These are phyloP conservation scores for Anethum foeniculum DNA, from an alignment of 140 eudicot genomes.

Conservation along the genomic window DNA sequence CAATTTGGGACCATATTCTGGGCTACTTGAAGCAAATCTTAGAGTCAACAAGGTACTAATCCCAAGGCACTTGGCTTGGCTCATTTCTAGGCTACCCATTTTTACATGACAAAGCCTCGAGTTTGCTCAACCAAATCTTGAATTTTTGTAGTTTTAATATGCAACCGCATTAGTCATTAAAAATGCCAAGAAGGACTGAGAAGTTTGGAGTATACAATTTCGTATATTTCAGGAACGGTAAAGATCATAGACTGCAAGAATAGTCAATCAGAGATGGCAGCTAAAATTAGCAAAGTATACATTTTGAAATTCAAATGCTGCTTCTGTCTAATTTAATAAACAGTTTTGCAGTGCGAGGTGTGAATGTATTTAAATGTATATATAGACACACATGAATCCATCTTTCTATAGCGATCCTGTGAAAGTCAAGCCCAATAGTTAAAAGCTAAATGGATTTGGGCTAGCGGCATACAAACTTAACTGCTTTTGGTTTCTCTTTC, in stretches of 20 bases:
- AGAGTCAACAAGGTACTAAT: no score
- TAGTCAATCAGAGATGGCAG: background rate
- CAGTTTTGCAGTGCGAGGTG: background rate
- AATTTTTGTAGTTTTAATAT: no score
- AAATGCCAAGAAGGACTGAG: background rate
- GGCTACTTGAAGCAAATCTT: no score
- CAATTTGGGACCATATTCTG: no score
- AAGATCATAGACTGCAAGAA: background rate
- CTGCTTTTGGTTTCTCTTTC: background rate
- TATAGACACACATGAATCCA: background rate
- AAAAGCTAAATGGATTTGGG: background rate
- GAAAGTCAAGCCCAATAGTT: background rate
- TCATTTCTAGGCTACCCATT: no score
- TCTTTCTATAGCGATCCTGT: background rate
- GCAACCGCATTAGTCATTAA: background rate
- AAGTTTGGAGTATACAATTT: background rate
- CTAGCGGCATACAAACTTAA: background rate
- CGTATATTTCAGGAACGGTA: background rate
- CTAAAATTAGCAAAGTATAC: background rate
- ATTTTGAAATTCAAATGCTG: background rate
- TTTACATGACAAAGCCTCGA: no score
- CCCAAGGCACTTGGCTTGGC: no score
- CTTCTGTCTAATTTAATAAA: background rate
- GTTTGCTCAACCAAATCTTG: no score
- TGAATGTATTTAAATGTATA: background rate